Conservation (phyloP, 1,284 basidiomycete genomes). For the Apiotrichum sp. region DNA sequence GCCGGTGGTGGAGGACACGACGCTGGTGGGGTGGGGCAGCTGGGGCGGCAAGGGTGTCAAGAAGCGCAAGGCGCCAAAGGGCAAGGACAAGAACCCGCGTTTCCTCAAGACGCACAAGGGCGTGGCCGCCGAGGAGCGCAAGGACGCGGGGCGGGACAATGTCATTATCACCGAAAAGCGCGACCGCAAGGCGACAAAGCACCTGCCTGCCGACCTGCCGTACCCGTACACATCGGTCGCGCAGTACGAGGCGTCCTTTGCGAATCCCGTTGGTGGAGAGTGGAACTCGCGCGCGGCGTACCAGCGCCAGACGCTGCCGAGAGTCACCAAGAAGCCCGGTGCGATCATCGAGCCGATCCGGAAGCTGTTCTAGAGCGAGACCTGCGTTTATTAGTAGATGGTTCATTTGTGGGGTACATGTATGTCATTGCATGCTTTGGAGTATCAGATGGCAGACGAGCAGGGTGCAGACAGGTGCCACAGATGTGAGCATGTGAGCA, state of each 20-base stretch:
- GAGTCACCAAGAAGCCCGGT: slow-evolving; percentile 80
- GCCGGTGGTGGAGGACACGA: slow-evolving; percentile 75
- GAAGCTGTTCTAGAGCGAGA: slow-evolving; percentile 51
- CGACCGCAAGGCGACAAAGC: slow-evolving; percentile 88
- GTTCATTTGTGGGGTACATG: not conserved
- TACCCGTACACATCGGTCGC: slow-evolving; percentile 86
- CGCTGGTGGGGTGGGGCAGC: slow-evolving; percentile 91
- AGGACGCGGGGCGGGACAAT: slow-evolving; percentile 75
- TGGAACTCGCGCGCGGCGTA: slow-evolving; percentile 90
- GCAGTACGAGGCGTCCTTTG: slow-evolving; percentile 80
- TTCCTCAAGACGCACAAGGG: slow-evolving; percentile 76
- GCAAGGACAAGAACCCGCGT: slow-evolving; percentile 39
- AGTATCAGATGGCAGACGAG: too few species aligned
- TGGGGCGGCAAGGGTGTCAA: slow-evolving; percentile 77
- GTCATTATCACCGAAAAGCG: slow-evolving; percentile 91
- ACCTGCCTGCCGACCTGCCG: slow-evolving; percentile 80
- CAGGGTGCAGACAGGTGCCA: too few species aligned
- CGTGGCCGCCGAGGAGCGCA: slow-evolving; percentile 66
- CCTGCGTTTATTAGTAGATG: too few species aligned
- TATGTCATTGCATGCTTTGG: not conserved
- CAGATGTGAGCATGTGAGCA: too few species aligned
- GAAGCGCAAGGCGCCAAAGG: slow-evolving; percentile 34
- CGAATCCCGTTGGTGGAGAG: slow-evolving; percentile 74
- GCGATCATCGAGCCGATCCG: slow-evolving; percentile 67
- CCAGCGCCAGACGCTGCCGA: slow-evolving; percentile 75